Percentiles rank a stretch among this genome's conserved stretches.
Conservation (phyloP, 2,329 filamentous ascomycete genomes). For the Scleromitrula shiraiana region DNA sequence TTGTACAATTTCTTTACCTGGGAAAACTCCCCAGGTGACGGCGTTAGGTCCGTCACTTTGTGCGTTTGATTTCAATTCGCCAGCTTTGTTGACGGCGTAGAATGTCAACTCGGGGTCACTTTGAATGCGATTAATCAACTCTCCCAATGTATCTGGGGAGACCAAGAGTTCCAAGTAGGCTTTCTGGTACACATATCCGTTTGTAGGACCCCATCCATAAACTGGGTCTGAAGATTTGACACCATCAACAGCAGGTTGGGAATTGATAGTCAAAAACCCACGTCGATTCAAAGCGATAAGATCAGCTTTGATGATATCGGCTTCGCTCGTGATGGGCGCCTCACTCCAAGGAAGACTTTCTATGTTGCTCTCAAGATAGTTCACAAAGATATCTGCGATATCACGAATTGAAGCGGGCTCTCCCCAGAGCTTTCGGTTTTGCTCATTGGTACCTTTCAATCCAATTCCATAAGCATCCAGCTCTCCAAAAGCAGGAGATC, state of each 20-base stretch:
- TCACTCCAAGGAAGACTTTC: constrained; percentile 92
- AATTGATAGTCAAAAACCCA: constrained; percentile 92
- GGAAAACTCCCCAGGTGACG: constrained; percentile 99
- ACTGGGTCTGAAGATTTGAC: constrained; percentile 79
- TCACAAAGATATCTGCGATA: constrained; percentile 73
- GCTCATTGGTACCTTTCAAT: constrained; percentile 88
- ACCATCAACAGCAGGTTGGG: constrained; percentile 88
- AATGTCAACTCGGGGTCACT: constrained; percentile 78
- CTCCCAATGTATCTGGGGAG: constrained; percentile 67
- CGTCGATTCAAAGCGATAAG: constrained; percentile 77
- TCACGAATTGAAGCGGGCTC: constrained; percentile 73
- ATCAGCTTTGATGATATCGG: constrained; percentile 66
- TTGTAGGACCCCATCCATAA: constrained; percentile 89
- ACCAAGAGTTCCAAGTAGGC: constrained; percentile 90
- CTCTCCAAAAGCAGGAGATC: constrained; percentile 93
- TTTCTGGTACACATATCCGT: constrained; percentile 98
- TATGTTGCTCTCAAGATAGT: constrained; percentile 74
- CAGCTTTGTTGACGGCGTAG: constrained; percentile 82
- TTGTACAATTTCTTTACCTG: constrained; percentile 98
- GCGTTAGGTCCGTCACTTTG: constrained; percentile 84
- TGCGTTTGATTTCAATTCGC: constrained; percentile 77
- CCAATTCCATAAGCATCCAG: constrained; percentile 91
- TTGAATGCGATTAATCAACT: constrained; percentile 72
- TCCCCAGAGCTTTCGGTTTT: constrained; percentile 93
- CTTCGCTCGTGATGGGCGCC: constrained; percentile 73